phyloP scores from a whole-genome alignment of 768 basidiomycete species.

The Rhodotorula toruloides region DNA sequence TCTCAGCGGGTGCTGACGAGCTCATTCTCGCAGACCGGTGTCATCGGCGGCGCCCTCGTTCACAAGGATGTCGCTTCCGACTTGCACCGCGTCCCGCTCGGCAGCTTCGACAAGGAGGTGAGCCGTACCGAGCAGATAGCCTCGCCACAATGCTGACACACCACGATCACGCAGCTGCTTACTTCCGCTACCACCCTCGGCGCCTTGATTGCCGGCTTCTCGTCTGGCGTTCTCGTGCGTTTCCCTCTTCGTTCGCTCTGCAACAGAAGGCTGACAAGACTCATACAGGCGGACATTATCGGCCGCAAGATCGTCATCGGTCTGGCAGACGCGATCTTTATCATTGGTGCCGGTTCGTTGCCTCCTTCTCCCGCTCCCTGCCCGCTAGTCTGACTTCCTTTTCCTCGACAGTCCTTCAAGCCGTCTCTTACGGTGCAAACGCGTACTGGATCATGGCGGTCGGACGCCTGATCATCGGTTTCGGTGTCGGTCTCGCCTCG shows the following conservation, averaged over 20 bases:
- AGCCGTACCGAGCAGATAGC: too few species aligned
- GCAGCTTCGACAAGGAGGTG: slow-evolving; percentile 36
- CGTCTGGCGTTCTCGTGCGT: slow-evolving; percentile 27
- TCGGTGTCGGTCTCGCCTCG: slow-evolving; percentile 51
- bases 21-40: slow-evolving; percentile 25
- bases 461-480: slow-evolving; percentile 67
- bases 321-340: slow-evolving; percentile 33
- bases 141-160: too few species aligned
- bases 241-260: too few species aligned
- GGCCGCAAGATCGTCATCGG: slow-evolving; percentile 39
- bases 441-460: slow-evolving; percentile 57
- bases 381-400: neutral
- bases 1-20: too few species aligned
- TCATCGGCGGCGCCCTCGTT: slow-evolving; percentile 39
- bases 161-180: slow-evolving; percentile 17
- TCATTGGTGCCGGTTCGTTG: slow-evolving; percentile 27
- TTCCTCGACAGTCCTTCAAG: slow-evolving; percentile 28
- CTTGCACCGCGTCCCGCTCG: slow-evolving; percentile 18
- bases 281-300: slow-evolving; percentile 17
- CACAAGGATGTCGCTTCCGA: slow-evolving; percentile 32
- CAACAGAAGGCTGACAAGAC: neutral
- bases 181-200: slow-evolving; percentile 38
- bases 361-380: too few species aligned
- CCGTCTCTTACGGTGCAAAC: slow-evolving; percentile 24
- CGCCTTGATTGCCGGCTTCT: slow-evolving; percentile 36